phyloP scores from a whole-genome alignment of 345 rosid genomes.

The Xanthoceras sorbifolium region DNA sequence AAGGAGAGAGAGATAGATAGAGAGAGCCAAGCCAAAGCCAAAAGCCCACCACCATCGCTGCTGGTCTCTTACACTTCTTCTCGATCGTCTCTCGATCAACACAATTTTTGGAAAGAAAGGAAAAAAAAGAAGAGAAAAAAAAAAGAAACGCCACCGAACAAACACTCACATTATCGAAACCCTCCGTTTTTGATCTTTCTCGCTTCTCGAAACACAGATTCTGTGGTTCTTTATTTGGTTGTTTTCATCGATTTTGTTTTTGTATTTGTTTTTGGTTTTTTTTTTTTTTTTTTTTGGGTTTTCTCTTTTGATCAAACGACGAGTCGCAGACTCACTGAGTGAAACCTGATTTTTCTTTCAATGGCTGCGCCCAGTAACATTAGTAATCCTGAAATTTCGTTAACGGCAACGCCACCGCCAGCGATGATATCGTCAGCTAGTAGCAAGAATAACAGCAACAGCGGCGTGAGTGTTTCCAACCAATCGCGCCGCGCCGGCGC shows the following conservation, averaged over 20 bases:
- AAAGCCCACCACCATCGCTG: slow-evolving; percentile 10
- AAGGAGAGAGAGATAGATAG: background rate
- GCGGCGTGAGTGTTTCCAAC: background rate
- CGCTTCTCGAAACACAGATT: background rate
- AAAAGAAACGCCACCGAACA: background rate
- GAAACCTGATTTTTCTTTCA: background rate
- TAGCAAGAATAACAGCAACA: background rate
- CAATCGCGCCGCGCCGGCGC: slow-evolving; percentile 22
- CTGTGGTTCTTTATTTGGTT: background rate
- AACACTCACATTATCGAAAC: slow-evolving; percentile 6
- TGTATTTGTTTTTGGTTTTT: too few relatives aligned
- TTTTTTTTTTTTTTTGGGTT: background rate
- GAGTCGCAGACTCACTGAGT: background rate
- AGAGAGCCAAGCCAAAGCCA: too few relatives aligned
- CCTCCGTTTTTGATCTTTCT: background rate
- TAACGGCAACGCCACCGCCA: background rate
- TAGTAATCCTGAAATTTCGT: background rate
- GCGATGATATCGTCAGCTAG: background rate
- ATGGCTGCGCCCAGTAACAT: slow-evolving; percentile 13
- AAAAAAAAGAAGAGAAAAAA: too few relatives aligned
- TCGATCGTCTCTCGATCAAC: slow-evolving; percentile 6
- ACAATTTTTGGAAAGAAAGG: background rate
- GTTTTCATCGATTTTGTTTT: background rate
- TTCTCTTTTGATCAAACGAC: background rate
- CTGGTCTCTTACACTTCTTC: background rate